Base-by-base conservation (phyloP, 1,139 yeast genomes). In the Scheffersomyces lignicola region DNA sequence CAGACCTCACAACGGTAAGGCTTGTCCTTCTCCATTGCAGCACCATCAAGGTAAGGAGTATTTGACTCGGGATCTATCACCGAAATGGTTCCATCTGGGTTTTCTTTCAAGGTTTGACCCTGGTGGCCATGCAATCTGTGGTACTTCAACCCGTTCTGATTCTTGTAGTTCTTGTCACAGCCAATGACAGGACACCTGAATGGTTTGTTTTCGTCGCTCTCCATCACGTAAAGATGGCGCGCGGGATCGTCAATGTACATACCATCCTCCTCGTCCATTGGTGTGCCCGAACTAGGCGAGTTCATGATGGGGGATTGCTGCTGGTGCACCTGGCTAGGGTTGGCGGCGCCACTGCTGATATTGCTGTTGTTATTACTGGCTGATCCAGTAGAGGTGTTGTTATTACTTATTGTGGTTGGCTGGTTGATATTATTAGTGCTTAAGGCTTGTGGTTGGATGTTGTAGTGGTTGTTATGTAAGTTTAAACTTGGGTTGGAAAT, bases 1-100 rank as follows among this genome's bases (percentile, higher is more conserved):
- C 99, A 92, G 31, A 92, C 96, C 61, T 92, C 97, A 65, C 99
- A 92, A 54, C 97, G 76, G 60, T 92, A 92, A 23, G 98, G 99
- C 65, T 94, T 94, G 66, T 92, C 98, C 69, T 88, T 89, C 60
- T 92, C 98, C 76, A 89, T 78, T 24, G 92, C 95, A 47, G 83
- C 80, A 6, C 96, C 96, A 58, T 90, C 97, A 32, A 90, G 85
- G 56, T 87, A 87, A 7, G 96, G 96, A 36, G 89, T 78, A 54
- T 88, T 88, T 29, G 90, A 82, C 51, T 87, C 88, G 7, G 98
- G 98, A 59, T 92, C 96, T 43, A 92, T 85, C 29, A 92, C 89
- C 33, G 92, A 82, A 45, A 84, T 84, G 1, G 96, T 83, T 6
- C 98, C 98, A 58, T 92, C 97, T 11, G 90, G 85, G 57, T 92